Evolutionary conservation across 2,329 filamentous ascomycete genomes (phyloP), one percentile per base, ranked within the genome.

Genomic region (Trichoderma hamatum): DNA sequence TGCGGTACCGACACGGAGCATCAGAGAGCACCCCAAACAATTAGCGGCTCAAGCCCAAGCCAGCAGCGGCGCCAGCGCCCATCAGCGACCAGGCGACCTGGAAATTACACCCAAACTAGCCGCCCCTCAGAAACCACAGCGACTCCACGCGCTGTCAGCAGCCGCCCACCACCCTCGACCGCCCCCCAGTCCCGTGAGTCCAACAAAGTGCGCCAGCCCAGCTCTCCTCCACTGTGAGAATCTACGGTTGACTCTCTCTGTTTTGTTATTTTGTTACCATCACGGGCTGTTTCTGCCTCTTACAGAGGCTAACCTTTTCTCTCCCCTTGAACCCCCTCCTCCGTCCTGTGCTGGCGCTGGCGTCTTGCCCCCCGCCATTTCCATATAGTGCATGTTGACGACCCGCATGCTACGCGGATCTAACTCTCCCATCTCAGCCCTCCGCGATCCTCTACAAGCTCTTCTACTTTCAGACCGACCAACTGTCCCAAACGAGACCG

Each of bases 371-470:
- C 49, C 30, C 39, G 49, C 64, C 52, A 39, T 39, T 43, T 49
- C 32, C n/a, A 39, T 59, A 56, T 46, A 32, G 39, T 68, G 54
- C 65, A 70, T 68, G 69, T 64, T 70, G 46, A 60, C 56, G 52
- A 16, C 60, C 55, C 67, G 59, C 67, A 64, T 69, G 59, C 59
- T 64, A 68, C 61, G 52, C 59, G 69, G 59, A 56, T 71, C 70
- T 74, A 67, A 71, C 70, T 71, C 72, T 71, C 72, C 70, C 74
- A 67, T 51, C 73, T 70, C 74, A 73, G 74, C 74, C 73, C 72
- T 73, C 74, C 71, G 70, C 72, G 73, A 70, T 71, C 74, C 73
- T 74, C 74, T 69, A 72, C 74, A 72, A 73, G 66, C 70, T 75
- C 67, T 71, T 73, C 72, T 49, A 49, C 46, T 69, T 55, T 21